Percentiles rank a stretch among this genome's conserved stretches.
These are phyloP conservation scores for Polygonum aviculare DNA, from an alignment of 148 eudicot genomes.

Conservation along the genomic window DNA sequence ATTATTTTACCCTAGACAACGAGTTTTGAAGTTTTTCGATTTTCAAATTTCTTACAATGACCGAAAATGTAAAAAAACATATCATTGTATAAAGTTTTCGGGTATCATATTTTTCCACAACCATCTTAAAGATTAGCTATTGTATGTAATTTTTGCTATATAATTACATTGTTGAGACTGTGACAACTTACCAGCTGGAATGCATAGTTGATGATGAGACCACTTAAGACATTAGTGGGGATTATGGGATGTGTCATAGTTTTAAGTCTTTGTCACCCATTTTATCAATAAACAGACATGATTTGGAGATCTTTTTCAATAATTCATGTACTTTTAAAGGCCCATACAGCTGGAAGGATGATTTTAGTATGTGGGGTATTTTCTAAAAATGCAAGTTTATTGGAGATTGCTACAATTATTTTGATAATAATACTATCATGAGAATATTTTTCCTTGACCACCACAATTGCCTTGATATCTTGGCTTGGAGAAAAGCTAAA, in stretches of 20 bases:
- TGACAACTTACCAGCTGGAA: conserved; percentile 5
- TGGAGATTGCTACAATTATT: conserved; percentile 4
- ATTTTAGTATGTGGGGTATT: not conserved
- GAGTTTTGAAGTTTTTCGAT: too few species aligned
- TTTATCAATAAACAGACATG: not conserved
- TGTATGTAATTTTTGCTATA: too few species aligned
- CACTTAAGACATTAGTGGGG: conserved; percentile 3
- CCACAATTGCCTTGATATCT: not conserved
- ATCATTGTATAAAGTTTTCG: too few species aligned
- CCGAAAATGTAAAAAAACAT: too few species aligned
- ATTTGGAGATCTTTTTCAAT: not conserved
- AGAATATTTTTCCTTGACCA: conserved; percentile 5
- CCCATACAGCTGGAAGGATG: conserved; percentile 11
- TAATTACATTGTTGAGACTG: not conserved
- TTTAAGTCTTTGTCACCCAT: conserved; percentile 2
- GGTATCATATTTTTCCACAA: too few species aligned
- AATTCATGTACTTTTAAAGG: conserved; percentile 10
- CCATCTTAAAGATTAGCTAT: too few species aligned
- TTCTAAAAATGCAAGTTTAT: not conserved
- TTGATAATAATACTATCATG: conserved; percentile 3
- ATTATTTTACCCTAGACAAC: too few species aligned
- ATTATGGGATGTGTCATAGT: conserved; percentile 4
- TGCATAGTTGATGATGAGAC: conserved; percentile 9
- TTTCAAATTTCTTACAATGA: too few species aligned
- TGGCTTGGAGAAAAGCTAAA: not conserved